Conservation (phyloP, 2,329 filamentous ascomycete genomes). For the Fusarium vanettenii region DNA sequence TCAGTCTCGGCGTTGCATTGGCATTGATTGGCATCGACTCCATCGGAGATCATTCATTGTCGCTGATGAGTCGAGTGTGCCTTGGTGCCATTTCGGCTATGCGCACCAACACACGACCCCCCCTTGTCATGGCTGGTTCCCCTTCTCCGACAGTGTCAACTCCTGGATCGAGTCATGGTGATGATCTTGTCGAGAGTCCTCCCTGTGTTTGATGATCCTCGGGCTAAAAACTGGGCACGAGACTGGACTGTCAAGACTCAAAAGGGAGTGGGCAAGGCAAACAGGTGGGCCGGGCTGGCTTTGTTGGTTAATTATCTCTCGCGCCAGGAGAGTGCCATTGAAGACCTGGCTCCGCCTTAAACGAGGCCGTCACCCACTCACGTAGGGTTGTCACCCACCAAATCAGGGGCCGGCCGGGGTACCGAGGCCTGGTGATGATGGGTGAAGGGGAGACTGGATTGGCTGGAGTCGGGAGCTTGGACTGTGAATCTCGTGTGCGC, state of each 20-base stretch:
- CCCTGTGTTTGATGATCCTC: background rate
- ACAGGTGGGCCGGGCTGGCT: background rate
- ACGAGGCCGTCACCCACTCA: slow-evolving; percentile 1
- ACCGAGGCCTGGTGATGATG: slow-evolving; percentile 1
- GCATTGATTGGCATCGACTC: background rate
- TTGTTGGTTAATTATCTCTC: background rate
- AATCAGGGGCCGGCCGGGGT: slow-evolving; percentile 3
- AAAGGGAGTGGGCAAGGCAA: background rate
- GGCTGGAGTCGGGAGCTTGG: background rate
- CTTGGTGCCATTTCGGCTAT: background rate
- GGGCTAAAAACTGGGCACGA: background rate
- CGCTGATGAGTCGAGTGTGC: background rate
- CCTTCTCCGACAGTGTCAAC: background rate
- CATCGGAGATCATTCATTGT: slow-evolving; percentile 1
- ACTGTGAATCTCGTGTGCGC: background rate
- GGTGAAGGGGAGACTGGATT: background rate
- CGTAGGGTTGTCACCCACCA: background rate
- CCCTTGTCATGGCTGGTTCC: no score
- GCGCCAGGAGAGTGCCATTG: background rate
- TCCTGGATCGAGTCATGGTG: background rate
- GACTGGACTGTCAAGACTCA: background rate
- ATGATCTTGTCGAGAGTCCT: background rate
- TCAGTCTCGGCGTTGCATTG: background rate
- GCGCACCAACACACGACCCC: background rate
- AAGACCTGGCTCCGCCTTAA: background rate